phyloP scores from a whole-genome alignment of 768 basidiomycete species.

The Crassisporium funariophilum region DNA sequence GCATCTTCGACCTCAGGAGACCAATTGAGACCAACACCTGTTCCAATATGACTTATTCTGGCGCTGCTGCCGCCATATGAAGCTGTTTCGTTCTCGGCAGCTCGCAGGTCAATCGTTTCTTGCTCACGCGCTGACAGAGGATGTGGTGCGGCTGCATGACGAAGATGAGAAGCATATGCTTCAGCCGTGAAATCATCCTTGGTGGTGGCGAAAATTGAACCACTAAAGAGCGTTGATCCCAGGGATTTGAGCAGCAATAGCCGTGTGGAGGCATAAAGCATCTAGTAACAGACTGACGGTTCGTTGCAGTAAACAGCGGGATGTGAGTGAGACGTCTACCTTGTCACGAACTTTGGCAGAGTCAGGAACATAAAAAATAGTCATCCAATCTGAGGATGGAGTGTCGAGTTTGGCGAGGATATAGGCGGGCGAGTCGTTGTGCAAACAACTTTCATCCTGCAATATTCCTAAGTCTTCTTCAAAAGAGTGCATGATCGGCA shows the following conservation, averaged over 20 bases:
- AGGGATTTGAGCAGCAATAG: conserved; percentile 69
- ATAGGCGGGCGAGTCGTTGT: conserved; percentile 72
- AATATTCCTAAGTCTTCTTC: conserved; percentile 63
- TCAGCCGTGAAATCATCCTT: conserved; percentile 66
- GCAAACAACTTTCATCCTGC: conserved; percentile 50
- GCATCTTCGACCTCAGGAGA: conserved; percentile 62
- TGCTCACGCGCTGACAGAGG: conserved; percentile 83
- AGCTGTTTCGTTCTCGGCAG: conserved; percentile 61
- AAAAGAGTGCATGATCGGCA: conserved; percentile 53
- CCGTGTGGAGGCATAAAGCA: conserved; percentile 87
- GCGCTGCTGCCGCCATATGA: conserved; percentile 61
- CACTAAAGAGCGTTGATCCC: conserved; percentile 71
- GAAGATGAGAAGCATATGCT: conserved; percentile 74
- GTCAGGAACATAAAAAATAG: conserved; percentile 83
- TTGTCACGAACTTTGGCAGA: conserved; percentile 79
- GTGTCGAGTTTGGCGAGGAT: conserved; percentile 67
- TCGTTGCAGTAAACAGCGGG: neutral
- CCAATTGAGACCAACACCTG: conserved; percentile 71
- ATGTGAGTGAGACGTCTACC: conserved; percentile 38
- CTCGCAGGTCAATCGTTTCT: conserved; percentile 76
- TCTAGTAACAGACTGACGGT: conserved; percentile 45
- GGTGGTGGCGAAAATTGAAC: conserved; percentile 77
- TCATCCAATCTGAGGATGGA: conserved; percentile 67
- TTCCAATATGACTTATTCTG: conserved; percentile 56
- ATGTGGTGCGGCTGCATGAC: conserved; percentile 72